Percentiles rank a stretch among this genome's conserved stretches.
phyloP scores from a whole-genome alignment of 768 basidiomycete species.

The Suillus occidentalis region DNA sequence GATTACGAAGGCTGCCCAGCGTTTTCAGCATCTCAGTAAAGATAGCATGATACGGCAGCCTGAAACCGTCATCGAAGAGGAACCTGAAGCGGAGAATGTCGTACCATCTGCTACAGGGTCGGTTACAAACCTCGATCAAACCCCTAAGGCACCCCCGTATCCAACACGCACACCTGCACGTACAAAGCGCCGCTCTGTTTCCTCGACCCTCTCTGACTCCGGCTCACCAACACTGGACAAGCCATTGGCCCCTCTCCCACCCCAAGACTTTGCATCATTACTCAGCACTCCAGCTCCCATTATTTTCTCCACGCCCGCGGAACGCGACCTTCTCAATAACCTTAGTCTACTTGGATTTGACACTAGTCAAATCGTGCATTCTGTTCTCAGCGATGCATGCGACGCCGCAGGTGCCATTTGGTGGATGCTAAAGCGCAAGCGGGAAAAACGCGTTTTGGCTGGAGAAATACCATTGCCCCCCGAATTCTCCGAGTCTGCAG shows the following conservation, averaged over 20 bases:
- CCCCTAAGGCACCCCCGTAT: slow-evolving; percentile 48
- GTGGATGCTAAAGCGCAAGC: slow-evolving; percentile 93
- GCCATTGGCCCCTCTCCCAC: slow-evolving; percentile 35
- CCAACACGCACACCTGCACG: slow-evolving; percentile 88
- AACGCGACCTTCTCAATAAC: slow-evolving; percentile 75
- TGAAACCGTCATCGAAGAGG: slow-evolving; percentile 56
- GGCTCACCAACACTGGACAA: slow-evolving; percentile 53
- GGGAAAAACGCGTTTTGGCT: slow-evolving; percentile 56
- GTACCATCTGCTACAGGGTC: slow-evolving; percentile 25
- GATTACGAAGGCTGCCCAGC: slow-evolving; percentile 44
- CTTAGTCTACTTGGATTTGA: slow-evolving; percentile 84
- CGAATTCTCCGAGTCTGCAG: slow-evolving; percentile 4
- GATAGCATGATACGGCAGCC: slow-evolving; percentile 39
- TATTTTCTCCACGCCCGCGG: slow-evolving; percentile 84
- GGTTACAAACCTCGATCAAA: slow-evolving; percentile 17
- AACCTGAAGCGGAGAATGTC: slow-evolving; percentile 19
- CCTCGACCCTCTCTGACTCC: slow-evolving; percentile 76
- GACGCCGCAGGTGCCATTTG: slow-evolving; percentile 89
- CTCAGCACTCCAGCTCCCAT: slow-evolving; percentile 68
- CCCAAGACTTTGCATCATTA: slow-evolving; percentile 61
- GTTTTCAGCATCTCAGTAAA: slow-evolving; percentile 31
- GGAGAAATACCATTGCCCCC: slow-evolving; percentile 23
- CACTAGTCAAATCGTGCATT: slow-evolving; percentile 93
- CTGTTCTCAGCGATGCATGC: slow-evolving; percentile 88
- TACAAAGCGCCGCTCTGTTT: slow-evolving; percentile 94